phyloP scores from a whole-genome alignment of 2,329 filamentous ascomycete genomes.

The Immersiporthe knoxdaviesiana region DNA sequence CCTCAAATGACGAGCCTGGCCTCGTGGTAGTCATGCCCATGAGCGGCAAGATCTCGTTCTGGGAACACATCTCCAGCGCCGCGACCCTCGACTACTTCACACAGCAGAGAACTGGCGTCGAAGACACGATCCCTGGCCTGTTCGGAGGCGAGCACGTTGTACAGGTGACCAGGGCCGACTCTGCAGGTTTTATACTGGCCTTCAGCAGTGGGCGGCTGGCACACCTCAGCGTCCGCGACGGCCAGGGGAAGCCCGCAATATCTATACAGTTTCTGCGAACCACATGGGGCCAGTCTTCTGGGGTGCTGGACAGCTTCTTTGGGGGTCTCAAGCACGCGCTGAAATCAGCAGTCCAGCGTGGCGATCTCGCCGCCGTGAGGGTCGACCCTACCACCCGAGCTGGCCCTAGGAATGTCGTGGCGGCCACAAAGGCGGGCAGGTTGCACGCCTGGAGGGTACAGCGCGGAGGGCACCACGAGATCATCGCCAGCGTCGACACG shows the following conservation, averaged over 20 bases:
- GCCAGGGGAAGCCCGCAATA: constrained; percentile 82
- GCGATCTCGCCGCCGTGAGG: constrained; percentile 79
- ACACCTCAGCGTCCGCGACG: constrained; percentile 83
- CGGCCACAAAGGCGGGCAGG: constrained; percentile 75
- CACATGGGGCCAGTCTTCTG: constrained; percentile 56
- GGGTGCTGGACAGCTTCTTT: constrained; percentile 63
- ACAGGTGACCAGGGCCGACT: constrained; percentile 80
- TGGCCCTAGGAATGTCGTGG: constrained; percentile 83
- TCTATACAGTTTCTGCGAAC: constrained; percentile 76
- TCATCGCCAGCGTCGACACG: constrained; percentile 72
- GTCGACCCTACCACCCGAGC: constrained; percentile 72
- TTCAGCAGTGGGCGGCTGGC: constrained; percentile 86
- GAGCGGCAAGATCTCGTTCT: constrained; percentile 86
- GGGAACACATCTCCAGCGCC: constrained; percentile 92
- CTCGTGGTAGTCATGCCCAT: constrained; percentile 84
- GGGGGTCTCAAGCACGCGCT: constrained; percentile 80
- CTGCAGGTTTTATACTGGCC: constrained; percentile 81
- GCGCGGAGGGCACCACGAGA: constrained; percentile 80
- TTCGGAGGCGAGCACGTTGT: constrained; percentile 77
- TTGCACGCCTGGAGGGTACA: constrained; percentile 88
- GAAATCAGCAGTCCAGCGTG: constrained; percentile 69
- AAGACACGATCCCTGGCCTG: constrained; percentile 73
- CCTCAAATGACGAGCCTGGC: constrained; percentile 78
- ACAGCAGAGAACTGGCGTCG: constrained; percentile 79
- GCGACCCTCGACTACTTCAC: constrained; percentile 82